Evolutionary conservation across 352 stramenopile species (phyloP), one percentile per base, ranked within the genome.

Genomic region (Aphanomyces astaci): DNA sequence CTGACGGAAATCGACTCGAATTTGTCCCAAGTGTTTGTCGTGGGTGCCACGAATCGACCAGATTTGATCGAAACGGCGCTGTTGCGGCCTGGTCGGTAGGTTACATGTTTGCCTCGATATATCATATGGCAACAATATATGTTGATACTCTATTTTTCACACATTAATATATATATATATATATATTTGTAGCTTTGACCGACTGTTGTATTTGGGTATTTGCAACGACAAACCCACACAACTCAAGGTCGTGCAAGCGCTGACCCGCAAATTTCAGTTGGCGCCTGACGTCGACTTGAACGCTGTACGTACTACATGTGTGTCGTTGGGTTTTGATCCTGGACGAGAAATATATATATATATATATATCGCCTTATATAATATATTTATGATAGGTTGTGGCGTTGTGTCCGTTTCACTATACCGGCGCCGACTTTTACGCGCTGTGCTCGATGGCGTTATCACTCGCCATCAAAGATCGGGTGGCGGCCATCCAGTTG

Each of bases 31-130:
- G 84, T 99, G 30, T 97, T 98, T 82, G 92, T 98, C 0, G 96
- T 99, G 57, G 95, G 90, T 30, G 95, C 96, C 3, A 99, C 96
- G 4, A 99, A 99, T 76, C 92, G 95, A 7, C 96, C 96, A 2
- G 96, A 99, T 65, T 73, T 98, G 25, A 78, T 99, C n/a, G 96
- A 99, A 78, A 92, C 87, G 13, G 86, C 89, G 10, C 73, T 99
- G 63, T 73, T 99, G 31, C 90, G 96, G 24, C 95, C 96, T 3
- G 96, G 96, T 17, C 87, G 96, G 43, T 87, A 64, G 5, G 2
- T 1, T n/a, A 3, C 24, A 27, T 2, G 17, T 11, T 27, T 32
- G 17, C 51, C 13, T 46, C 27, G 28, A 63, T 5, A 63, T 64
- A 13, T 48, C 55, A 68, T 39, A 22, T 10, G 31, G 43, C 60